Percentiles rank a stretch among this genome's conserved stretches.
phyloP scores from a whole-genome alignment of 495 filamentous ascomycete species.

The Aspergillus campestris region DNA sequence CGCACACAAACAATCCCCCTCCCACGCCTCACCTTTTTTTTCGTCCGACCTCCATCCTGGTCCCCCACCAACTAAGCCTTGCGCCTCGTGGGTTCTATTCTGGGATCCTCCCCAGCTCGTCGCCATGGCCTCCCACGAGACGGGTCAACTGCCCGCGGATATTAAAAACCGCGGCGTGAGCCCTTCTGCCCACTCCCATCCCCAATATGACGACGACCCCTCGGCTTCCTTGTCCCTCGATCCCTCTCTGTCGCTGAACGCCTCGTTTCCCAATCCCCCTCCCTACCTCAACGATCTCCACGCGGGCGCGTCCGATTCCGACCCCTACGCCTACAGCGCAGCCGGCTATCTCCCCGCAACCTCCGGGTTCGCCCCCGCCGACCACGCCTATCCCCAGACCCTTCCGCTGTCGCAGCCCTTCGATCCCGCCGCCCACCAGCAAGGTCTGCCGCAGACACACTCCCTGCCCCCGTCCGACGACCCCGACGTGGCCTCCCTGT shows the following conservation, averaged over 20 bases:
- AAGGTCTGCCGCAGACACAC: constrained; percentile 21
- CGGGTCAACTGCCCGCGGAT: constrained; percentile 18
- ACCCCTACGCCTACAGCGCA: constrained; percentile 26
- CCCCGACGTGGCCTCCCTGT: constrained; percentile 28
- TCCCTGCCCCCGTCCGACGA: constrained; percentile 8
- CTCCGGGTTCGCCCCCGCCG: constrained; percentile 16
- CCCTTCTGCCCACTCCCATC: constrained; percentile 30
- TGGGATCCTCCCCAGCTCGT: constrained; percentile 10
- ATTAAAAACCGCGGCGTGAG: constrained; percentile 34
- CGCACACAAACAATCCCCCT: not conserved
- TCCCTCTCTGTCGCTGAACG: constrained; percentile 22
- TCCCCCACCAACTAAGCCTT: constrained; percentile 11
- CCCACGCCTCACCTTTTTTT: constrained; percentile 2
- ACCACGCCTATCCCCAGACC: constrained; percentile 26
- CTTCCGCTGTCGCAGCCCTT: constrained; percentile 34
- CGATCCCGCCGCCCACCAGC: constrained; percentile 26
- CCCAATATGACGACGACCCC: constrained; percentile 26
- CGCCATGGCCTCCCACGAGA: constrained; percentile 33
- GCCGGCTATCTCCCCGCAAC: constrained; percentile 20
- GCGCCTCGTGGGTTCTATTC: constrained; percentile 20
- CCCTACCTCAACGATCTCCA: constrained; percentile 18
- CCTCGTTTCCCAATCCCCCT: constrained; percentile 18
- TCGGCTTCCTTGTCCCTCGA: constrained; percentile 29
- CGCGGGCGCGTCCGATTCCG: constrained; percentile 14
- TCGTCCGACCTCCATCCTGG: constrained; percentile 7